These are phyloP conservation scores for Trametes punicea DNA, from an alignment of 768 basidiomycete species.

Conservation along the genomic window DNA sequence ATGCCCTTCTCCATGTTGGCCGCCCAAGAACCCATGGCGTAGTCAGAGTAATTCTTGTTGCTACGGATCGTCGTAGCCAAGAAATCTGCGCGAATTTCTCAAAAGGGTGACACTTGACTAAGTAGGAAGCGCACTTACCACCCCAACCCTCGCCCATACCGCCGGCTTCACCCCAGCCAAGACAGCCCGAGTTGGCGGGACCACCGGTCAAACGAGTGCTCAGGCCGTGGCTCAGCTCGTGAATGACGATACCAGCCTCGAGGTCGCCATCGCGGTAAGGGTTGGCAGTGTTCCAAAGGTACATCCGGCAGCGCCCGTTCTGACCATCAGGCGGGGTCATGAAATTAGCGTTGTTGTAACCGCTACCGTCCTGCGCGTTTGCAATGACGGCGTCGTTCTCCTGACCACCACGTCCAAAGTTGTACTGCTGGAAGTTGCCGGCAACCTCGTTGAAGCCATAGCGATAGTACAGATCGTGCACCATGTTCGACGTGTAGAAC, in stretches of 20 bases:
- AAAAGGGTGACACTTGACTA: not conserved
- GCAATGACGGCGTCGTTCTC: constrained; percentile 90
- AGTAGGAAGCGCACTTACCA: constrained; percentile 35
- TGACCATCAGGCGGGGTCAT: constrained; percentile 81
- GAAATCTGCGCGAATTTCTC: constrained; percentile 47
- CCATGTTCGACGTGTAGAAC: constrained; percentile 82
- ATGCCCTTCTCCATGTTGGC: constrained; percentile 75
- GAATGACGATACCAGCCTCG: constrained; percentile 96
- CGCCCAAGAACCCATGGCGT: constrained; percentile 94
- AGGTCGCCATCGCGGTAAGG: constrained; percentile 95
- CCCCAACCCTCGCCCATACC: constrained; percentile 99
- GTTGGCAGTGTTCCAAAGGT: constrained; percentile 87
- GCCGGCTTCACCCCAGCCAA: constrained; percentile 94
- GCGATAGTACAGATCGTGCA: constrained; percentile 82
- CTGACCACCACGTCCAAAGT: constrained; percentile 86
- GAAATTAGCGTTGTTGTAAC: constrained; percentile 91
- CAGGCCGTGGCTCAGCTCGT: constrained; percentile 84
- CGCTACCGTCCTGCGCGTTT: constrained; percentile 94
- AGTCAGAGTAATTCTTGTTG: constrained; percentile 69
- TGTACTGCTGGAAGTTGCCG: constrained; percentile 98
- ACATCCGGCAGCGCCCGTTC: constrained; percentile 94
- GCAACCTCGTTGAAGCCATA: constrained; percentile 85
- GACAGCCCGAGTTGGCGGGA: constrained; percentile 86
- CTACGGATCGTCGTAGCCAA: constrained; percentile 86
- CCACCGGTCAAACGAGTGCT: constrained; percentile 95